Evolutionary conservation across 106 monocot genomes (phyloP), one percentile per base, ranked within the genome.

Genomic region (Platanthera guangdongensis): DNA sequence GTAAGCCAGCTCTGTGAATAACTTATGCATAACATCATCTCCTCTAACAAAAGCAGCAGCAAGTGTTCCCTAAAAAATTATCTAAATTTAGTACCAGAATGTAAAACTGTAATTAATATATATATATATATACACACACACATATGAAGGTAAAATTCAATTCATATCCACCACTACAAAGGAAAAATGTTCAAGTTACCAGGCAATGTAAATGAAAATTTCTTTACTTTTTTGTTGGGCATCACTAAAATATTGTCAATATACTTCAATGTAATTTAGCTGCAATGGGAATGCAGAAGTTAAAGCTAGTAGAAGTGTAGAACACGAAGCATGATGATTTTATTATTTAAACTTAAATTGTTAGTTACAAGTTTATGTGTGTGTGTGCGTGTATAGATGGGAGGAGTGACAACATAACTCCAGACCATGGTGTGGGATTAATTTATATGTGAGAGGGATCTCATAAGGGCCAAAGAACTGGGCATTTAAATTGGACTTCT

Each of bases 41-140:
- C 97, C 97, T 77, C 94, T 89, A 81, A 99, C 89, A 90, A 99
- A 99, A 59, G 91, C 89, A 82, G 97, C 89, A 77, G 85, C 81
- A 74, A 89, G 79, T 51, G 94, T 91, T 49, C 97, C 97, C 96
- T 96, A 63, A 65, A 65, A 0, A 28, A 63, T 7, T 4, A 59
- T 22, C 22, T 63, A 63, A 21, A 22, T 55, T 55, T 55, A 55
- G 21, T 65, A 65, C 0, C 5, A 65, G 32, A 10, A 32, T 32
- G 30, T 65, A 65, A 25, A 32, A 65, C 25, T 65, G 65, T 10
- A 65, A 65, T 65, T 13, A 12, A 65, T 12, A 8, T n/a, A n/a
- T n/a, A 32, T 3, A 9, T 32, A 65, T 65, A 65, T 65, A n/a
- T n/a, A n/a, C n/a, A n/a, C n/a, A n/a, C n/a, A n/a, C n/a, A n/a